Evolutionary conservation across 371 early-diverging fungal genomes (phyloP).

Genomic region (Mucor saturninus): DNA sequence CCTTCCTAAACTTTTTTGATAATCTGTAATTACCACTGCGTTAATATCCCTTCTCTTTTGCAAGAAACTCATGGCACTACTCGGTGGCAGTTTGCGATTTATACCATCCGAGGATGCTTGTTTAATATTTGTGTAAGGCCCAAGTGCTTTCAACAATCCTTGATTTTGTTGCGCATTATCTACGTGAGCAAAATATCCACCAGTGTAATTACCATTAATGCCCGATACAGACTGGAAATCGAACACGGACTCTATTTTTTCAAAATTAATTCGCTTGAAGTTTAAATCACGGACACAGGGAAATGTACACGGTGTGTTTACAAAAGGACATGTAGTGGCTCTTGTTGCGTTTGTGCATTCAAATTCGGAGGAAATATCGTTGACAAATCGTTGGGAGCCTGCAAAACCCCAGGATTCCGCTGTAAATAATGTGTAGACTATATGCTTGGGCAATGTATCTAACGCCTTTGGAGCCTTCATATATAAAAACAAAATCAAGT

Average conservation of each 20-base stretch:
- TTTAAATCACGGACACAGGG: constrained; percentile 69
- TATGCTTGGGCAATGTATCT: constrained; percentile 60
- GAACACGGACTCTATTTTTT: constrained; percentile 63
- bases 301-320: constrained; percentile 56
- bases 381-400: constrained; percentile 82
- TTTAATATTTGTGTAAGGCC: constrained; percentile 28
- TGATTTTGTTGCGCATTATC: constrained; percentile 40
- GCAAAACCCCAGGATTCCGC: constrained; percentile 81
- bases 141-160: constrained; percentile 22
- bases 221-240: constrained; percentile 59
- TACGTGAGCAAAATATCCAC: constrained; percentile 50
- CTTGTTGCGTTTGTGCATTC: constrained; percentile 60
- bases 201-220: constrained; percentile 25
- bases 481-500: not conserved
- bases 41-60: constrained; percentile 60
- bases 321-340: constrained; percentile 51
- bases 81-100: constrained; percentile 72
- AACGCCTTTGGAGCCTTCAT: constrained; percentile 51
- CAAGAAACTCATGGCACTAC: constrained; percentile 78
- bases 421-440: constrained; percentile 75
- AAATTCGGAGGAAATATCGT: constrained; percentile 67
- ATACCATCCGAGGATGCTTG: constrained; percentile 53
- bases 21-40: constrained; percentile 72
- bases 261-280: constrained; percentile 68
- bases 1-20: constrained; percentile 53